Percentiles rank a stretch among this genome's conserved stretches.
Evolutionary conservation across 2,329 filamentous ascomycete genomes (phyloP).

Genomic region (Cladosporium velox): DNA sequence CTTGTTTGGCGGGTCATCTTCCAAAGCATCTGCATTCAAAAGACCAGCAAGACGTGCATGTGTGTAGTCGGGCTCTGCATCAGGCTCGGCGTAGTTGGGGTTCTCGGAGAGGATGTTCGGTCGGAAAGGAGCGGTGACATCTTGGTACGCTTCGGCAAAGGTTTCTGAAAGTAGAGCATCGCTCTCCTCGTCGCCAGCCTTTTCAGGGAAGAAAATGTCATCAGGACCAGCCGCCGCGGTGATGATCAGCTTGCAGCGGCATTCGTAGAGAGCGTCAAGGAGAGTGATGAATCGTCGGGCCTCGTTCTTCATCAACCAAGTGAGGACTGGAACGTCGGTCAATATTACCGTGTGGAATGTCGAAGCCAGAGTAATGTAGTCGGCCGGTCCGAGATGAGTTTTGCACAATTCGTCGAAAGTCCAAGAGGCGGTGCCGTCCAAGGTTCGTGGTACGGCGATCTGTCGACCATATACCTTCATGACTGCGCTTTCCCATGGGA

Average conservation of each 20-base stretch:
- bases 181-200: slow-evolving; percentile 26
- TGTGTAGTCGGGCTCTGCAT: slow-evolving; percentile 39
- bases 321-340: slow-evolving; percentile 68
- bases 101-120: slow-evolving; percentile 73
- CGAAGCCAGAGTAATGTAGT: slow-evolving; percentile 80
- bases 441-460: slow-evolving; percentile 60
- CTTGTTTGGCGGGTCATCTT: slow-evolving; percentile 53
- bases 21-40: slow-evolving; percentile 48
- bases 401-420: slow-evolving; percentile 69
- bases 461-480: slow-evolving; percentile 64
- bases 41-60: slow-evolving; percentile 40
- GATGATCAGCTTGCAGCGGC: slow-evolving; percentile 74
- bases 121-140: slow-evolving; percentile 73
- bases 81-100: slow-evolving; percentile 38
- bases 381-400: slow-evolving; percentile 69
- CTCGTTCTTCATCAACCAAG: slow-evolving; percentile 73
- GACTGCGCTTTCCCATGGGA: slow-evolving; percentile 47
- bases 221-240: slow-evolving; percentile 69
- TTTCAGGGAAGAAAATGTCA: slow-evolving; percentile 74
- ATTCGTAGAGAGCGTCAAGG: slow-evolving; percentile 78
- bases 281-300: slow-evolving; percentile 78
- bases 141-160: slow-evolving; percentile 74
- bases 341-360: slow-evolving; percentile 78
- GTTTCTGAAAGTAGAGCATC: slow-evolving; percentile 67
- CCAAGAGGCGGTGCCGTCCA: slow-evolving; percentile 63